Evolutionary conservation across 805 yeast species (phyloP).

Genomic region (Cyberlindnera mississippiensis): DNA sequence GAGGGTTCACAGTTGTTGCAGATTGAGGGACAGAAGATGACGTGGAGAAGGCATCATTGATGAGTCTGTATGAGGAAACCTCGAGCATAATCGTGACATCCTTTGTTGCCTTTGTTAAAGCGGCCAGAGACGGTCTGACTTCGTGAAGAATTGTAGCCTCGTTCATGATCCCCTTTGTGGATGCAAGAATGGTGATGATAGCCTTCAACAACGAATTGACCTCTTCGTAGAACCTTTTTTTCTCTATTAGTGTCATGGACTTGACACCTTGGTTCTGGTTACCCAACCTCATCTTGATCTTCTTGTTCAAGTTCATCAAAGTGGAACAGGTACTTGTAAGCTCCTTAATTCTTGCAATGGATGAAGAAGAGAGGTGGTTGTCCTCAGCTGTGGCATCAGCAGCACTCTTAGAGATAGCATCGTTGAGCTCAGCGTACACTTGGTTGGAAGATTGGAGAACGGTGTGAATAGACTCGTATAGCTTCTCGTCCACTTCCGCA

Average conservation of each 20-base stretch:
- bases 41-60: constrained; percentile 22
- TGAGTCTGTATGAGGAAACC: constrained; percentile 46
- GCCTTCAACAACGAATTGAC: constrained; percentile 78
- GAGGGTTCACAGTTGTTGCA: constrained; percentile 15
- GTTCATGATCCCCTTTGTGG: constrained; percentile 76
- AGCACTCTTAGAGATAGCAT: constrained; percentile 64
- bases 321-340: constrained; percentile 71
- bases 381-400: constrained; percentile 43
- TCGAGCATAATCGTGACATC: constrained; percentile 88
- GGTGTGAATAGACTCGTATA: constrained; percentile 57
- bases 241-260: constrained; percentile 46
- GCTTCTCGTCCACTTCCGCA: constrained; percentile 59
- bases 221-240: constrained; percentile 77
- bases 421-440: constrained; percentile 72
- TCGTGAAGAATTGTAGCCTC: constrained; percentile 80
- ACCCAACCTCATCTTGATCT: constrained; percentile 50
- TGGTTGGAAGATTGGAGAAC: constrained; percentile 69
- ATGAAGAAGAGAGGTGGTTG: constrained; percentile 34
- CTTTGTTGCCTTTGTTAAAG: constrained; percentile 81
- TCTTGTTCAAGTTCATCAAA: constrained; percentile 78
- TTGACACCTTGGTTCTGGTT: constrained; percentile 30
- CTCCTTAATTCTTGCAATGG: constrained; percentile 68
- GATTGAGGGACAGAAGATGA: constrained; percentile 18
- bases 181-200: constrained; percentile 76
- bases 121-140: constrained; percentile 73